Base-by-base conservation (phyloP, 164 flowering plant genomes). In the Vitis labrusca region DNA sequence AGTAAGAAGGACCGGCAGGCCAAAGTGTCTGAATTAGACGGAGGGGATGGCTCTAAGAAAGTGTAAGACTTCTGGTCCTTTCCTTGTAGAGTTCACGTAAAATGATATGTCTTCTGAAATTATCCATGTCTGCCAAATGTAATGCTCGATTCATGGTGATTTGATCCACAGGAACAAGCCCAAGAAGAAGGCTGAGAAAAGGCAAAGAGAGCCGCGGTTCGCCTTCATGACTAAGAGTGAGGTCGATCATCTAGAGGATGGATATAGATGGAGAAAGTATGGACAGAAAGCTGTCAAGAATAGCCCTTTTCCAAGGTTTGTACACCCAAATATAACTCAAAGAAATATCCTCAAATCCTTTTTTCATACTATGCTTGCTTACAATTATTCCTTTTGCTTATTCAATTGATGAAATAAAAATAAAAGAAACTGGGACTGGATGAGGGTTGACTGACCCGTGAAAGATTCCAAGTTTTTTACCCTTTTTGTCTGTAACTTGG, bases 191-290 rank as follows among this genome's bases (percentile, higher is more conserved):
- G 86, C 70, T 56, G 90, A 86, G 75, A 90, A 86, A 63, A 79
- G 78, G 80, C 78, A 81, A 74, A 90, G 75, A 67, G 89, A 84
- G 74, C 89, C 92, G n/a, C 64, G 92, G 53, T 80, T 89, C 60
- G 93, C 97, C 9, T 92, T 92, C 84, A 84, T 90, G 93, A 92
- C 97, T 0, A 88, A 90, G 81, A 92, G 97, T 37, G 97, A 92
- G 73, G 90, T 90, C 17, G 97, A 92, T 84, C 93, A 92, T 79
- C 87, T 92, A 0, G 95, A 92, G 84, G 97, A 92, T 71, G 95
- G 97, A 11, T 92, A 90, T 64, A 78, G 94, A 79, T 91, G 96
- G 96, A 86, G 96, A 83, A 91, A 91, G 76, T 91, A 91, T 65
- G 97, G 97, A 47, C 93, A 91, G 72, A 91, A 91, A 65, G 93